Evolutionary conservation across 805 yeast genomes (phyloP), one percentile per base, ranked within the genome.

Genomic region (Saturnispora kantuleensis): DNA sequence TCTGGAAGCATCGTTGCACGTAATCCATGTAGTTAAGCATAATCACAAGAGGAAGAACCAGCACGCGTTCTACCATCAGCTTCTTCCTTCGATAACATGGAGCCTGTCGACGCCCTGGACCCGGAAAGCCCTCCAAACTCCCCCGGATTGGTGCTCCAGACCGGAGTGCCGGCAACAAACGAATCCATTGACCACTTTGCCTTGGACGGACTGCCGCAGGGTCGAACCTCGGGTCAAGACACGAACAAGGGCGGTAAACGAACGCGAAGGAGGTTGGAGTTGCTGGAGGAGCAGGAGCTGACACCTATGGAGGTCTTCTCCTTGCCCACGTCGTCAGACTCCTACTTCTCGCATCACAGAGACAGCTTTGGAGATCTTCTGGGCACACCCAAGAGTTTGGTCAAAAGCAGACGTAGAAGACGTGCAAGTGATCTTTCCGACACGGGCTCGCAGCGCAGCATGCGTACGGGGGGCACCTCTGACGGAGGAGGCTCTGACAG

Each of bases 1-100:
- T 63, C 59, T 81, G 76, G 64, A 84, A 90, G 52, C 84, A 75
- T 62, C 74, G 70, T 53, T 81, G 81, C 30, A 90, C 74, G 60
- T 81, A 83, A 54, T 90, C 96, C 95, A 90, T 87, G 65, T 84
- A 89, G 36, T 77, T 73, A 49, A 79, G 68, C 96, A 87, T 87
- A 5, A n/a, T 9, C 17, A 17, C 8, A 21, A 38, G 10, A 26
- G 16, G 13, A 38, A 38, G 15, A 31, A 37, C 32, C 28, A 37
- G 31, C 16, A 10, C 41, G 26, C 26, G 26, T 21, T 21, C 26
- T 5, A 21, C 8, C 26, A 21, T 2, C 26, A 21, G 26, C 26
- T 21, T 21, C 26, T 21, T 21, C 8, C 26, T 21, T 21, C 26
- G 26, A 21, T 21, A 21, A 4, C 26, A 21, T 21, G 26, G 26